A percentile compares a stretch with the other conserved stretches of the same genome.
Evolutionary conservation across 108 stramenopile species (phyloP).

Genomic region (Nannochloropsis salina): DNA sequence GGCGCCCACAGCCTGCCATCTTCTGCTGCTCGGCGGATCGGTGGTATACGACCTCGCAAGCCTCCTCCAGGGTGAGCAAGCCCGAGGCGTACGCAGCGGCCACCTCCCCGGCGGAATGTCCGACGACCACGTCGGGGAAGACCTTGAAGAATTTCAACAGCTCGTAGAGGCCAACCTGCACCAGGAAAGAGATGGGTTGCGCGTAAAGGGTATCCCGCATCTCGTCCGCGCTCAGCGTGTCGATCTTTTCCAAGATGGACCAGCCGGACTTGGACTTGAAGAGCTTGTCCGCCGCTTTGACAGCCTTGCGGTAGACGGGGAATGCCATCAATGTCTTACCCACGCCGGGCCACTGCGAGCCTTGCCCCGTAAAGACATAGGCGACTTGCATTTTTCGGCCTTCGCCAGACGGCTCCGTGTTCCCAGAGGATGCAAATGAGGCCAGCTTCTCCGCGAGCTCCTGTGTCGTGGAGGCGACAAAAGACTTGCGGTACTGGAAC

Average conservation of each 20-base stretch:
- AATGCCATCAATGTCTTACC: constrained; percentile 36
- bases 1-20: constrained; percentile 10
- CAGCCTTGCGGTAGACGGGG: not conserved
- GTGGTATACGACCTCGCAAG: not conserved
- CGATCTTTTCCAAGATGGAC: constrained; percentile 20
- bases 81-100: constrained; percentile 48
- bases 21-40: constrained; percentile 21
- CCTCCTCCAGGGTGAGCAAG: constrained; percentile 39
- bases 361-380: constrained; percentile 55
- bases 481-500: constrained; percentile 10
- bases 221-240: not conserved
- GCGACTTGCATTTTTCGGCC: constrained; percentile 31
- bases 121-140: constrained; percentile 37
- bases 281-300: constrained; percentile 21
- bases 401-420: not conserved
- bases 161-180: constrained; percentile 44
- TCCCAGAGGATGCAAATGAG: not conserved
- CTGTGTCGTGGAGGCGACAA: not conserved
- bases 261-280: not conserved
- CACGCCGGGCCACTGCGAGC: constrained; percentile 52
- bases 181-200: constrained; percentile 48
- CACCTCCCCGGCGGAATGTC: constrained; percentile 53
- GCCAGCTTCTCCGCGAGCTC: constrained; percentile 4
- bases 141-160: constrained; percentile 21
- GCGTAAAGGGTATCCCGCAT: constrained; percentile 46